Evolutionary conservation across 2,329 filamentous ascomycete genomes (phyloP), one percentile per base, ranked within the genome.

Genomic region (Neoscytalidium dimidiatum): DNA sequence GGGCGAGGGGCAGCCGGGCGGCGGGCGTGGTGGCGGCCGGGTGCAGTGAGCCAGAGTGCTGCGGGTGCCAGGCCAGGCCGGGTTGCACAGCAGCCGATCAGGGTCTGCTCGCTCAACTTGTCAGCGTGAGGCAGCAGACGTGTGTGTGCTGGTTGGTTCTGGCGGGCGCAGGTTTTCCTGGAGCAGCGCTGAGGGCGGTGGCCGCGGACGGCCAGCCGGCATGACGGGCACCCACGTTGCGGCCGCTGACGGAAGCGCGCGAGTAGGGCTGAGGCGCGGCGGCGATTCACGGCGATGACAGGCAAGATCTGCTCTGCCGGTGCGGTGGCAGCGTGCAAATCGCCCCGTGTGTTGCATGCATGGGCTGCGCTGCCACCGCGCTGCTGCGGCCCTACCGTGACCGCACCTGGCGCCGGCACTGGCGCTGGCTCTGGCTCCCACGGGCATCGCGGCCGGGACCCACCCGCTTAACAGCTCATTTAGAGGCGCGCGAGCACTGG

Each of bases 41-140:
- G 38, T n/a, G 26, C 56, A 60, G 52, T 19, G n/a, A 38, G 51
- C 19, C 26, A n/a, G n/a, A n/a, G n/a, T n/a, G n/a, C n/a, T n/a
- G n/a, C n/a, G n/a, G n/a, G n/a, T n/a, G n/a, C n/a, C n/a, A n/a
- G n/a, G n/a, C n/a, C n/a, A n/a, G n/a, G 53, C 38, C 14, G n/a
- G 14, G 56, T 46, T 9, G 56, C 56, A 60, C 56, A 21, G 56
- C 56, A 60, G 56, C 56, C 56, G 56, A 60, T 60, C 56, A 60
- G 56, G 56, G 56, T 60, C 56, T 46, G 41, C 28, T 33, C n/a
- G 49, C 49, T 51, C 46, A 51, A 31, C 29, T 51, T 17, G 29
- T 5, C 23, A 29, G n/a, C n/a, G n/a, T n/a, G n/a, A n/a, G n/a
- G n/a, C n/a, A n/a, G n/a, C n/a, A n/a, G n/a, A n/a, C n/a, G n/a